phyloP scores from a whole-genome alignment of 2,329 filamentous ascomycete species.

The Epichloe hybrida region DNA sequence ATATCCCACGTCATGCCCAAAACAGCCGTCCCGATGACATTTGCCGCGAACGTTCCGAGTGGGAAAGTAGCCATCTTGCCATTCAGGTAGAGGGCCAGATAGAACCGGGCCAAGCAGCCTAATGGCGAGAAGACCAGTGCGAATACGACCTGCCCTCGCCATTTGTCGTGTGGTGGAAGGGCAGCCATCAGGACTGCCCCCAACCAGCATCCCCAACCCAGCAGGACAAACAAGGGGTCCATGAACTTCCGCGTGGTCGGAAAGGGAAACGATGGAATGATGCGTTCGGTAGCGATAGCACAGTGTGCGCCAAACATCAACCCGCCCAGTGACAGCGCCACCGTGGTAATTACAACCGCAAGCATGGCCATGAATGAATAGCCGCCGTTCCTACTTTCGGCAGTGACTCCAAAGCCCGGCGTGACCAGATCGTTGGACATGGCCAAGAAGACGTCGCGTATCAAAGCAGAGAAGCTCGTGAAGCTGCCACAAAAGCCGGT shows the following conservation, averaged over 20 bases:
- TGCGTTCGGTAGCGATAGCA: constrained; percentile 45
- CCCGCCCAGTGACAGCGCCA: constrained; percentile 55
- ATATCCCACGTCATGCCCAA: constrained; percentile 68
- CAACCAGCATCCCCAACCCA: constrained; percentile 66
- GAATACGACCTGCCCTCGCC: constrained; percentile 66
- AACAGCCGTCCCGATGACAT: constrained; percentile 62
- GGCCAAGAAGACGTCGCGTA: constrained; percentile 66
- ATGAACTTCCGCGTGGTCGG: constrained; percentile 42
- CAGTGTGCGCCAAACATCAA: constrained; percentile 63
- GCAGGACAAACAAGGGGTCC: constrained; percentile 47
- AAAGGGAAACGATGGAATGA: constrained; percentile 48
- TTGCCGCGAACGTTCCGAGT: constrained; percentile 73
- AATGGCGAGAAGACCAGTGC: constrained; percentile 70
- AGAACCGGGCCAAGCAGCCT: constrained; percentile 66
- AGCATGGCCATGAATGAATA: constrained; percentile 74
- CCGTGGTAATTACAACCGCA: constrained; percentile 59
- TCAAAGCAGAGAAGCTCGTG: constrained; percentile 80
- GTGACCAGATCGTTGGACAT: constrained; percentile 56
- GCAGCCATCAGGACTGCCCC: constrained; percentile 59
- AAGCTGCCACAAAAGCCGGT: constrained; percentile 84
- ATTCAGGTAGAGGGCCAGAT: constrained; percentile 59
- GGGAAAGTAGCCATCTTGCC: constrained; percentile 54
- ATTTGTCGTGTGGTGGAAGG: constrained; percentile 57
- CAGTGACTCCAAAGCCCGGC: constrained; percentile 22
- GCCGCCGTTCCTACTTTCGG: constrained; percentile 47